These are phyloP conservation scores for Priceomyces melissophilus DNA, from an alignment of 805 yeast genomes.

Conservation along the genomic window DNA sequence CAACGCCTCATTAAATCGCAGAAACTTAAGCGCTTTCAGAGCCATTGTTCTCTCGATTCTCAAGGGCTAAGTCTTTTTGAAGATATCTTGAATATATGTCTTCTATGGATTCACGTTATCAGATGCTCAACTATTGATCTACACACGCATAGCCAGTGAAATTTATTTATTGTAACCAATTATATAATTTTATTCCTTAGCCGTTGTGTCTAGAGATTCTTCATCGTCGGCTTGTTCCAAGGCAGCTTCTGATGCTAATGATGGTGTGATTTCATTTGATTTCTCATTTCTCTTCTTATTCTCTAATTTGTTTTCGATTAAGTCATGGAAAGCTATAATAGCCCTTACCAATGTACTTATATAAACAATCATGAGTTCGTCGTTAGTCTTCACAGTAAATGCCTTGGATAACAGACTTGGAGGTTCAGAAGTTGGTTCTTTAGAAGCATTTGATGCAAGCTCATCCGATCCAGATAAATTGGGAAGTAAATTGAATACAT, in stretches of 20 bases:
- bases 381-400: slow-evolving; percentile 89
- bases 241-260: slow-evolving; percentile 20
- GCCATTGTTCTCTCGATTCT: background rate
- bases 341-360: slow-evolving; percentile 87
- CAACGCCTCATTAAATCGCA: slow-evolving; percentile 20
- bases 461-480: slow-evolving; percentile 44
- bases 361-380: slow-evolving; percentile 91
- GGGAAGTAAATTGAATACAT: slow-evolving; percentile 89
- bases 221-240: slow-evolving; percentile 14
- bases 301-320: slow-evolving; percentile 92
- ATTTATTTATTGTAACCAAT: too few species aligned
- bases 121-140: too few species aligned
- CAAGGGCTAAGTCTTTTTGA: background rate
- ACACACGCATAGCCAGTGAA: too few species aligned
- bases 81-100: background rate
- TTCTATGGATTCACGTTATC: too few species aligned
- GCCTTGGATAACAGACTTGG: slow-evolving; percentile 66
- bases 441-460: slow-evolving; percentile 6
- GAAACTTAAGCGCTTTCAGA: slow-evolving; percentile 9
- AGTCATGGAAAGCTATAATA: slow-evolving; percentile 92
- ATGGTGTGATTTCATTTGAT: slow-evolving; percentile 11
- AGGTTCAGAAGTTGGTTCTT: slow-evolving; percentile 12
- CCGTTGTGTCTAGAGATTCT: slow-evolving; percentile 5
- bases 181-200: slow-evolving; percentile 5
- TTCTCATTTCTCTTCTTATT: slow-evolving; percentile 52